Base-by-base conservation (phyloP, 352 stramenopile genomes). In the Globisporangium uncinulatum region DNA sequence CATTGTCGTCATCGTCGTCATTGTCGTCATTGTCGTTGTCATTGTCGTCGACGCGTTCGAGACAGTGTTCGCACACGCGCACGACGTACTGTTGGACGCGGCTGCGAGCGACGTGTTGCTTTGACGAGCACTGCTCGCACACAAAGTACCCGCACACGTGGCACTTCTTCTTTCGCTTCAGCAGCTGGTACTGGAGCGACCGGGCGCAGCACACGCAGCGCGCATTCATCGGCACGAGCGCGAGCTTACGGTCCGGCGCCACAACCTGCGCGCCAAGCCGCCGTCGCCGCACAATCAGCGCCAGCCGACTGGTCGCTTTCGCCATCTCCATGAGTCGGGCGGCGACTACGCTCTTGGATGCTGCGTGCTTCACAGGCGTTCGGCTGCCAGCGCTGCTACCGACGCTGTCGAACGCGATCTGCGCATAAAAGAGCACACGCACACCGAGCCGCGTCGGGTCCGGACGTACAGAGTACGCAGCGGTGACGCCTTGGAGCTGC, bases 141-240 rank as follows among this genome's bases (percentile, higher is more conserved):
- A 82, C 72, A 39, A 80, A 63, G 51, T 75, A 82, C 15, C 70
- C 72, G 29, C 74, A 85, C 19, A 76, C 36, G 61, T 66, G 69
- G 49, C 74, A 85, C 24, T 77, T 50, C 0, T 61, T 56, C 63
- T 67, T 78, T 17, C 51, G 67, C 4, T 63, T 69, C 9, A 71
- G 59, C 2, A 60, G 24, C 24, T 29, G 24, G 24, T 29, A 41
- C 32, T 59, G 61, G 39, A 82, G 77, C 3, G 70, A 73, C 14
- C 65, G 57, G 43, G 59, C 65, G 41, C 74, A 85, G 36, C 72
- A 80, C 32, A 73, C 63, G 53, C 74, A 85, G 43, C 52, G 56
- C 65, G 63, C 5, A 59, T 62, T 34, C 63, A 61, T 44, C 10
- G 57, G 59, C 11, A 65, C 64, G 43, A 74, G 48, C 15, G 73